Evolutionary conservation across 345 rosid species (phyloP).

Genomic region (Moringa oleifera): DNA sequence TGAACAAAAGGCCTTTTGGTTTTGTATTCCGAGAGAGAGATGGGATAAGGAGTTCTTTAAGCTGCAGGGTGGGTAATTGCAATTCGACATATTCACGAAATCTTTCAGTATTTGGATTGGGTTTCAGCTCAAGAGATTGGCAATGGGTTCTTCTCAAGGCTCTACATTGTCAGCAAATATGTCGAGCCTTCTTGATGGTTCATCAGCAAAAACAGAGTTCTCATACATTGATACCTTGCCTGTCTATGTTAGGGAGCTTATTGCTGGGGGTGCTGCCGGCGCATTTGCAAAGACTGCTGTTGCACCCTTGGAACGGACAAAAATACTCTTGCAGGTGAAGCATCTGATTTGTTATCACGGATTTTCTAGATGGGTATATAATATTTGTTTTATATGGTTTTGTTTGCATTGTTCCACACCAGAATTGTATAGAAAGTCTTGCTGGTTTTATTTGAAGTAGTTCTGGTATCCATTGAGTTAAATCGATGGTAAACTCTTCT

Average conservation of each 20-base stretch:
- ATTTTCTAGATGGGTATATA: no score
- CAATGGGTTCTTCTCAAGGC: conserved; percentile 68
- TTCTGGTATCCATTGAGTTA: not conserved
- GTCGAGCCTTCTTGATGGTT: conserved; percentile 58
- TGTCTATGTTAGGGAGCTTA: conserved; percentile 75
- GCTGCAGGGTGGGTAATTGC: conserved; percentile 49
- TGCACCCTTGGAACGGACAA: conserved; percentile 87
- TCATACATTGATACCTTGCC: conserved; percentile 58
- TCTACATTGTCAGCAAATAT: conserved; percentile 60
- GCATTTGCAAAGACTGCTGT: conserved; percentile 87
- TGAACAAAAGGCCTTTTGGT: conserved; percentile 26
- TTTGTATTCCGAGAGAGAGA: conserved; percentile 65
- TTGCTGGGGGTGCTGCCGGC: conserved; percentile 96
- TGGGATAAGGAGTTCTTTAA: conserved; percentile 76
- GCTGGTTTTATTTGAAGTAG: not conserved
- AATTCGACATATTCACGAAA: conserved; percentile 6
- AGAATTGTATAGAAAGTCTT: not conserved
- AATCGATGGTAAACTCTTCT: not conserved
- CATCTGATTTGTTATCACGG: not conserved
- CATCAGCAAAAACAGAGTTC: conserved; percentile 33
- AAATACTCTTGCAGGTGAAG: conserved; percentile 85
- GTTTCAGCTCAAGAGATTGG: conserved; percentile 11
- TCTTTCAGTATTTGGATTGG: conserved; percentile 13
- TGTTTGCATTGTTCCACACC: no score
- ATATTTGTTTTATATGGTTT: not conserved